These are phyloP conservation scores for Sclerotinia trifoliorum DNA, from an alignment of 2,329 filamentous ascomycete genomes.

Conservation along the genomic window DNA sequence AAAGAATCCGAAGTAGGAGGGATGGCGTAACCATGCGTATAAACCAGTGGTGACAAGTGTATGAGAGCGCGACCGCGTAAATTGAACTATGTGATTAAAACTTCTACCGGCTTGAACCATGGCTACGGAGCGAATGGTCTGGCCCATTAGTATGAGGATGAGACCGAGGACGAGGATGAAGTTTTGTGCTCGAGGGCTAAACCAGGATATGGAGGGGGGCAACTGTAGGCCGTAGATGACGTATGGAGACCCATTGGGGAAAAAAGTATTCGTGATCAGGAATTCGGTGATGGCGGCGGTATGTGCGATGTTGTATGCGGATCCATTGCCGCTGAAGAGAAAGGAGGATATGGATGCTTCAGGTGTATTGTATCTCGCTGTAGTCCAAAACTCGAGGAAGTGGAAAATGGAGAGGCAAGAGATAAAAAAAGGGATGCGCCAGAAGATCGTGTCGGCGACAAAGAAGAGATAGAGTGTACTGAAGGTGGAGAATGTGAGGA, in stretches of 20 bases:
- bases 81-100: constrained; percentile 88
- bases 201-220: constrained; percentile 14
- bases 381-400: constrained; percentile 94
- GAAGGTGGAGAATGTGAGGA: constrained; percentile 31
- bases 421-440: constrained; percentile 67
- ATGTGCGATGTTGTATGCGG: constrained; percentile 81
- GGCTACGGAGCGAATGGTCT: constrained; percentile 72
- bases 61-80: constrained; percentile 65
- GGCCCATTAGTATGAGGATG: constrained; percentile 64
- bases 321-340: constrained; percentile 81
- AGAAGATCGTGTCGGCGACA: constrained; percentile 42
- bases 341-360: constrained; percentile 73
- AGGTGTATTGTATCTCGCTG: constrained; percentile 77
- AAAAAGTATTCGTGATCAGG: constrained; percentile 56
- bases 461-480: constrained; percentile 33
- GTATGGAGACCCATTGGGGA: constrained; percentile 43
- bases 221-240: not conserved
- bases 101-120: constrained; percentile 88
- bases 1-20: constrained; percentile 96
- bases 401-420: constrained; percentile 76
- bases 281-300: constrained; percentile 72
- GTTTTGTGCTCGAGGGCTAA: constrained; percentile 37
- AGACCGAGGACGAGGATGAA: constrained; percentile 56
- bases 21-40: constrained; percentile 76
- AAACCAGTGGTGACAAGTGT: constrained; percentile 79